Evolutionary conservation across 176 grass and related monocot genomes (phyloP).

Genomic region (Cenchrus fungigraminus): DNA sequence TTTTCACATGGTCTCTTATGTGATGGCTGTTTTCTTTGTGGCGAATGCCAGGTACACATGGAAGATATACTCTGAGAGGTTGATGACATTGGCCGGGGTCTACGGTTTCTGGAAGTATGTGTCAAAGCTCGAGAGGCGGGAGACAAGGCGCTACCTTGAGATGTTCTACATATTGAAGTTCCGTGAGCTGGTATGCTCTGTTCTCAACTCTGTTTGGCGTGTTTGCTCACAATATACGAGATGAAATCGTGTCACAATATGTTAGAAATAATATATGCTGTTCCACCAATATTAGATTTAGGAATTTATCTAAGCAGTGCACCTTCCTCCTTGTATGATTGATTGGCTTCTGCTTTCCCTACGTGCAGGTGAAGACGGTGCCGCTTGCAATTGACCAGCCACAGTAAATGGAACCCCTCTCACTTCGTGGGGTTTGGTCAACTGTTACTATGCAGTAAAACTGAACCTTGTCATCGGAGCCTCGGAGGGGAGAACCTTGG

Average conservation of each 20-base stretch:
- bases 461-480: too few species aligned
- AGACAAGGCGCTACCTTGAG: constrained; percentile 85
- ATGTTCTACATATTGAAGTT: constrained; percentile 98
- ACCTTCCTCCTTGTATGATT: background rate
- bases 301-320: background rate
- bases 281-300: background rate
- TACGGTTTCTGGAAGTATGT: constrained; percentile 98
- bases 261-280: background rate
- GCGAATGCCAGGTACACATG: constrained; percentile 76
- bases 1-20: constrained; percentile 18
- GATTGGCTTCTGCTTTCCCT: background rate
- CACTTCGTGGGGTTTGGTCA: background rate
- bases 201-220: background rate
- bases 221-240: background rate
- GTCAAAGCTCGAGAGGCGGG: constrained; percentile 88
- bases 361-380: constrained; percentile 72
- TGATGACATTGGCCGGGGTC: constrained; percentile 92
- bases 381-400: constrained; percentile 65
- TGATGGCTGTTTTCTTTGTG: constrained; percentile 10
- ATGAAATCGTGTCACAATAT: constrained; percentile 12
- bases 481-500: background rate
- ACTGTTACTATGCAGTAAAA: background rate
- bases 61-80: constrained; percentile 95
- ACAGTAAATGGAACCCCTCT: constrained; percentile 29
- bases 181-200: constrained; percentile 69